Evolutionary conservation across 2,329 filamentous ascomycete genomes (phyloP).

Genomic region (Colletotrichum paranaense): DNA sequence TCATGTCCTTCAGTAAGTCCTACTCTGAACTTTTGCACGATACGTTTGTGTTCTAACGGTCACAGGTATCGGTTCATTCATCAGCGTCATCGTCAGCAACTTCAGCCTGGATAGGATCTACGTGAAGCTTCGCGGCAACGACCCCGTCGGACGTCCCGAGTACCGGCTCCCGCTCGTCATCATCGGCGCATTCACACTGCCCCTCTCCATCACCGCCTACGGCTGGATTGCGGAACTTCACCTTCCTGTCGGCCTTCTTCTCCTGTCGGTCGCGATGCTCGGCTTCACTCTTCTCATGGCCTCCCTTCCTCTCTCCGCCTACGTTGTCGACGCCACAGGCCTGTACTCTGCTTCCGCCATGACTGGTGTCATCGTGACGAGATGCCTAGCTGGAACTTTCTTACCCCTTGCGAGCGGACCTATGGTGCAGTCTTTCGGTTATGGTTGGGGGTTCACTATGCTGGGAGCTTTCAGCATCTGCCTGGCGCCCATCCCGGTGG

Average conservation of each 20-base stretch:
- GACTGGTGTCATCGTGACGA: constrained; percentile 65
- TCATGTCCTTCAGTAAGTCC: constrained; percentile 64
- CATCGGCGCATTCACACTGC: constrained; percentile 57
- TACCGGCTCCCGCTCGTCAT: constrained; percentile 64
- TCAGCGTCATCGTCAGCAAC: constrained; percentile 63
- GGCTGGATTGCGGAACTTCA: constrained; percentile 61
- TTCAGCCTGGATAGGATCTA: constrained; percentile 64
- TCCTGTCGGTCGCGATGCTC: constrained; percentile 56
- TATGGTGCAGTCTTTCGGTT: constrained; percentile 59
- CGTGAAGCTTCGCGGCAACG: constrained; percentile 53
- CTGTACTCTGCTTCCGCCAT: constrained; percentile 67
- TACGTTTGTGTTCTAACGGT: constrained; percentile 24
- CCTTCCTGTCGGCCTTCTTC: constrained; percentile 54
- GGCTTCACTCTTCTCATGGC: constrained; percentile 58
- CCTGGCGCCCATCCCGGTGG: constrained; percentile 62
- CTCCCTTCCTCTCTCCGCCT: constrained; percentile 63
- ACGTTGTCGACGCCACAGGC: constrained; percentile 68
- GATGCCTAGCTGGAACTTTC: constrained; percentile 67
- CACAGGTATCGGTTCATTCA: constrained; percentile 59
- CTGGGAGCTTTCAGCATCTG: constrained; percentile 54
- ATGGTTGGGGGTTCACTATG: constrained; percentile 61
- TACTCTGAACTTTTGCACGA: background rate
- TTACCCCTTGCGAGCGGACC: constrained; percentile 63
- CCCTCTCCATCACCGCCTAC: constrained; percentile 57
- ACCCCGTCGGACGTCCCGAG: constrained; percentile 61